Percentiles rank a stretch among this genome's conserved stretches.
Evolutionary conservation across 2,329 filamentous ascomycete genomes (phyloP).

Genomic region (Chaetomium sp.): DNA sequence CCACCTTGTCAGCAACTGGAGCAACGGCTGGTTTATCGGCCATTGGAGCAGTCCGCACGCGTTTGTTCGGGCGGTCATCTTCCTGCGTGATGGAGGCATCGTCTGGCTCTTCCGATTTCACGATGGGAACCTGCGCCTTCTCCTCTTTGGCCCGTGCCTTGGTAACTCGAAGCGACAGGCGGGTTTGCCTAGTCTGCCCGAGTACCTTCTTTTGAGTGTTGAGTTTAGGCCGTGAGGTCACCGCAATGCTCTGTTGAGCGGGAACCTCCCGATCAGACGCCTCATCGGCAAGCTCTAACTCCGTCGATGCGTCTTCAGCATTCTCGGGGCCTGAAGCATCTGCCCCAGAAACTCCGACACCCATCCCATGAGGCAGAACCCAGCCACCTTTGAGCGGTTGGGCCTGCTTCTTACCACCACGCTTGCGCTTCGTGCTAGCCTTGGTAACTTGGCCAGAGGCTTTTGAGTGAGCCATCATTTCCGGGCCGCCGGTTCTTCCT

Average conservation of each 20-base stretch:
- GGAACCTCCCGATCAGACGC: not conserved
- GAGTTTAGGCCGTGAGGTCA: not conserved
- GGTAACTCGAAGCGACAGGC: conserved; percentile 10
- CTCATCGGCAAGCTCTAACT: not conserved
- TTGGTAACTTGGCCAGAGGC: not conserved
- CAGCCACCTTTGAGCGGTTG: conserved; percentile 24
- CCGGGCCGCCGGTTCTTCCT: too few species aligned
- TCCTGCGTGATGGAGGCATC: conserved; percentile 5
- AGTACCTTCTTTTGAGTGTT: not conserved
- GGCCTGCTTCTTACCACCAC: conserved; percentile 15
- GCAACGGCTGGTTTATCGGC: not conserved
- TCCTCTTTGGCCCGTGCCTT: not conserved
- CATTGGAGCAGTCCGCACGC: not conserved
- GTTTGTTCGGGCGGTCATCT: conserved; percentile 7
- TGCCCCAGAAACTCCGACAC: not conserved
- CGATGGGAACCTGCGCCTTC: not conserved
- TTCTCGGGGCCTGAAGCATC: not conserved
- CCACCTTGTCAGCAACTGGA: not conserved
- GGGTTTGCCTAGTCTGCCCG: conserved; percentile 7
- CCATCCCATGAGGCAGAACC: conserved; percentile 31
- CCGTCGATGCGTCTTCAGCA: not conserved
- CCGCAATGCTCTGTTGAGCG: not conserved
- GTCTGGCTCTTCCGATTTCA: conserved; percentile 13
- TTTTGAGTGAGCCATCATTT: not conserved
- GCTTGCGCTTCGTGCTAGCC: conserved; percentile 15